phyloP scores from a whole-genome alignment of 2,329 filamentous ascomycete species.

The Cladosporium sp. region DNA sequence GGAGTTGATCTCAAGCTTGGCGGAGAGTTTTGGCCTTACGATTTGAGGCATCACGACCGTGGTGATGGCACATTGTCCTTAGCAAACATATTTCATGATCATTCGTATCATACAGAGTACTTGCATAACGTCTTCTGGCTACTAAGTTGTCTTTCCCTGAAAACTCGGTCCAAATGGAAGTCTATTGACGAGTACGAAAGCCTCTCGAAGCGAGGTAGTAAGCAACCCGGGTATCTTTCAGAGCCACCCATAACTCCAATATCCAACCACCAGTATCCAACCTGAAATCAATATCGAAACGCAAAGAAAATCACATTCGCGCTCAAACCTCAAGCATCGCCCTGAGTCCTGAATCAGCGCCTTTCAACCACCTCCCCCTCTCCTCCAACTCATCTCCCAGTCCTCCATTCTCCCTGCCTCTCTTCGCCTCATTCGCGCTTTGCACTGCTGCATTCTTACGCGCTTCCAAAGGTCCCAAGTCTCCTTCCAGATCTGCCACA shows the following conservation, averaged over 20 bases:
- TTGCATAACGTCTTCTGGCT: no score
- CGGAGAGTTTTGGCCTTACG: background rate
- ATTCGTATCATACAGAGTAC: no score
- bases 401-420: conserved; percentile 62
- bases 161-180: no score
- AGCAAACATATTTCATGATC: no score
- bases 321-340: conserved; percentile 56
- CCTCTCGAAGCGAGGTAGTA: no score
- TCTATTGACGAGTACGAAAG: background rate
- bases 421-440: conserved; percentile 62
- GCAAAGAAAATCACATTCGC: background rate
- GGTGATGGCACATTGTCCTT: no score
- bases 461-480: conserved; percentile 64
- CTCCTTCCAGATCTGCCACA: conserved; percentile 61
- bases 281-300: background rate
- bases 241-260: background rate
- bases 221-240: conserved; percentile 1
- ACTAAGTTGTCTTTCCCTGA: no score
- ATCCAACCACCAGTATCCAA: background rate
- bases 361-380: conserved; percentile 69
- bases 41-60: no score
- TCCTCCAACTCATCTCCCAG: conserved; percentile 71
- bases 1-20: background rate
- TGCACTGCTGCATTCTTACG: conserved; percentile 62
- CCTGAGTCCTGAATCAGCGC: conserved; percentile 60